Base-by-base conservation (phyloP, 768 basidiomycete species). In the Dacryopinax primogenitus region DNA sequence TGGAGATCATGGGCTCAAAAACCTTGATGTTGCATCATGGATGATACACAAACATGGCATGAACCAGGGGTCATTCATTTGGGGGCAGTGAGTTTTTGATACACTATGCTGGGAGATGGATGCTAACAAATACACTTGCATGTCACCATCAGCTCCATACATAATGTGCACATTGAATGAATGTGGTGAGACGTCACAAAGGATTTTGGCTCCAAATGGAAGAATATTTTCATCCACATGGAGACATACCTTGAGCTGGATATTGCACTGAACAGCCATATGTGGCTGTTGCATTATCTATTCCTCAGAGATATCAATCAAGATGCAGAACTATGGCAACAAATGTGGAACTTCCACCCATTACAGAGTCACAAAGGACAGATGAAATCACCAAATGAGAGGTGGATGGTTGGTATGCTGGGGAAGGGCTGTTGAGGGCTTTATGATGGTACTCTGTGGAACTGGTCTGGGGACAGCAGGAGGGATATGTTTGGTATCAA, bases 401-500 rank as follows among this genome's bases (percentile, higher is more conserved):
- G 26, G 51, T 58, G 51, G 51, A 4, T 58, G 51, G 18, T 58
- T 23, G 51, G 51, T 9, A 58, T 58, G 51, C 26, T 58, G 13
- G 51, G 32, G 21, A 23, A 30, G 2, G 51, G 51, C 11, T 58
- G 21, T 18, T 13, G 26, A 28, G 51, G 51, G 51, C 26, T 58
- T 23, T 15, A 32, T 13, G 51, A 58, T 9, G 32, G 32, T 30
- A 18, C 12, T 6, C 26, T 28, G 12, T 58, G 51, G 51, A 30
- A 58, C 26, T 13, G 51, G 23, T 7, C 13, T 58, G 30, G 51
- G 9, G 13, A 58, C 26, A 18, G 4, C 26, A 6, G 15, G 51
- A 11, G 26, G 1, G 62, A 62, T 1, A 33, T 44, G 1, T 73
- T 64, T 61, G 72, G 72, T 34, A 58, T 72, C 16, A 69, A 73